Evolutionary conservation across 306 rosid species (phyloP).

Genomic region (Prunus armeniaca): DNA sequence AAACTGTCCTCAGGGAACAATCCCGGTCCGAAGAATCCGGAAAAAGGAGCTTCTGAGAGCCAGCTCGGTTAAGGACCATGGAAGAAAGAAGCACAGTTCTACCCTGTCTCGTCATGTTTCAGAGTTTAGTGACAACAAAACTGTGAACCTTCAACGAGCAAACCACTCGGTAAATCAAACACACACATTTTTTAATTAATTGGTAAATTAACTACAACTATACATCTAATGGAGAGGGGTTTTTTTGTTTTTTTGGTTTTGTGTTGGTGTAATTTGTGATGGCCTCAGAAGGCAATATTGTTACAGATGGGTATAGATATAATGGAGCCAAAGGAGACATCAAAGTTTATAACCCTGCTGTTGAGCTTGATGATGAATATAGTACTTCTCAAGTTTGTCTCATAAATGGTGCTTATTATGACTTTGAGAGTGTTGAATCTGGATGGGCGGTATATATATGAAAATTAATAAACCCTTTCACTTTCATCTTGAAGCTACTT

Average conservation of each 20-base stretch:
- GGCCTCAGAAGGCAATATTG: constrained; percentile 28
- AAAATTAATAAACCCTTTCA: background rate
- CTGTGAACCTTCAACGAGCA: background rate
- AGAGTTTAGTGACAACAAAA: constrained; percentile 8
- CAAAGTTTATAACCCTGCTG: constrained; percentile 28
- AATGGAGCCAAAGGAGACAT: constrained; percentile 37
- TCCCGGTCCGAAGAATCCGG: constrained; percentile 52
- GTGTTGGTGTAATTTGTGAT: background rate
- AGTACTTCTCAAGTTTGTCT: constrained; percentile 30
- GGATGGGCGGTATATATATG: constrained; percentile 33
- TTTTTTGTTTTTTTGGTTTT: too few relatives aligned
- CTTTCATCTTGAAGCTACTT: background rate
- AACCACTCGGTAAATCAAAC: constrained; percentile 29
- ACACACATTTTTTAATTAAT: background rate
- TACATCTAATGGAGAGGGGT: too few relatives aligned
- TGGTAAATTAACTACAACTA: background rate
- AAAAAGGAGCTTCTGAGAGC: constrained; percentile 38
- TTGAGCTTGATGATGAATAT: constrained; percentile 33
- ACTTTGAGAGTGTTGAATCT: constrained; percentile 27
- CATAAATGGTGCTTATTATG: constrained; percentile 18
- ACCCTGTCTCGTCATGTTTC: constrained; percentile 15
- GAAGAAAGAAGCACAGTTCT: constrained; percentile 36
- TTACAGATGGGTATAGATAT: constrained; percentile 27
- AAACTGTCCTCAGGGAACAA: constrained; percentile 65
- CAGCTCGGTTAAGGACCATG: constrained; percentile 22